Evolutionary conservation across 495 filamentous ascomycete genomes (phyloP).

Genomic region (Xylaria castorea): DNA sequence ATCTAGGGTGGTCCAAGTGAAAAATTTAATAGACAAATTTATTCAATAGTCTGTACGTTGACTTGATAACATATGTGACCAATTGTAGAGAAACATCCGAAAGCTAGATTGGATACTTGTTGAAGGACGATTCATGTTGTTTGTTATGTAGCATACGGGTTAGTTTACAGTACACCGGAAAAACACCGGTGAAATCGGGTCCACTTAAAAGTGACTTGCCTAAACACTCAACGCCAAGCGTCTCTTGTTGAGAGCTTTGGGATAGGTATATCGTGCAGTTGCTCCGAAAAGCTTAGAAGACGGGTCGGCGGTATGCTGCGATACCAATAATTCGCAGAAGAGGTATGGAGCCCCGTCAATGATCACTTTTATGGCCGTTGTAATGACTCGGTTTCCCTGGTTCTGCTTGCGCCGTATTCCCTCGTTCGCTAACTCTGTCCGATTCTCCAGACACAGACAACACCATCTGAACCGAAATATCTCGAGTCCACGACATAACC

Average conservation of each 20-base stretch:
- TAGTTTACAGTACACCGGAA: neutral
- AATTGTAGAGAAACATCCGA: neutral
- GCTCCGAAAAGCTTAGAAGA: neutral
- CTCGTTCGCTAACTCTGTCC: neutral
- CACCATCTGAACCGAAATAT: neutral
- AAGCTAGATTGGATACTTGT: neutral
- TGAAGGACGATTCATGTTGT: neutral
- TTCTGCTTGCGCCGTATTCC: neutral
- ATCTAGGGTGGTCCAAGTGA: slow-evolving; percentile 15
- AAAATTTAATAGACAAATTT: slow-evolving; percentile 28
- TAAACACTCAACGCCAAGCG: neutral
- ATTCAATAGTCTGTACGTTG: neutral
- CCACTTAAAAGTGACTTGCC: slow-evolving; percentile 30
- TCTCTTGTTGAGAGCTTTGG: neutral
- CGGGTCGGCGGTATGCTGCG: neutral
- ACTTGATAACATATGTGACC: neutral
- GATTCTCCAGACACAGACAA: neutral
- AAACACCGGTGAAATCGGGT: slow-evolving; percentile 12
- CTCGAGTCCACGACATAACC: neutral
- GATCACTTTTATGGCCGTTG: too few species aligned
- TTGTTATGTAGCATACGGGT: neutral
- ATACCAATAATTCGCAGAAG: neutral
- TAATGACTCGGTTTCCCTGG: neutral
- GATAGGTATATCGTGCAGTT: neutral
- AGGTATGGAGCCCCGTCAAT: neutral